These are phyloP conservation scores for Trametes coccinea DNA, from an alignment of 768 basidiomycete genomes.

Conservation along the genomic window DNA sequence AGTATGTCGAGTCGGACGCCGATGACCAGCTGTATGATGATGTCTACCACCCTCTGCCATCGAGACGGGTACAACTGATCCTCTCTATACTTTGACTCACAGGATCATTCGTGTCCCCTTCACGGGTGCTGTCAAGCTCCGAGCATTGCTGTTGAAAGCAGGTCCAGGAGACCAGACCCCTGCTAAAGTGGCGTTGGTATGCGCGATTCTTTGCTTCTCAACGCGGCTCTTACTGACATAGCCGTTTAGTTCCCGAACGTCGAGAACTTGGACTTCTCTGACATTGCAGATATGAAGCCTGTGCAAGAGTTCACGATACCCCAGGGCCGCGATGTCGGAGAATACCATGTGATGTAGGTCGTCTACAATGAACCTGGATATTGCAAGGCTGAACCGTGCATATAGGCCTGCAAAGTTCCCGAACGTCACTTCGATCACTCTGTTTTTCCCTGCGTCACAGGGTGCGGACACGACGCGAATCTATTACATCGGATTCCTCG, in stretches of 20 bases:
- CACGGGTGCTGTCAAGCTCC: slow-evolving; percentile 82
- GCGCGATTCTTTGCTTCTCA: slow-evolving; percentile 27
- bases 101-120: slow-evolving; percentile 88
- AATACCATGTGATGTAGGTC: slow-evolving; percentile 83
- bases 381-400: neutral
- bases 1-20: slow-evolving; percentile 88
- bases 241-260: slow-evolving; percentile 70
- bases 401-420: slow-evolving; percentile 83
- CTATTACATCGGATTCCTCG: slow-evolving; percentile 86
- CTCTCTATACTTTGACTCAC: neutral
- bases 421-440: slow-evolving; percentile 74
- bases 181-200: slow-evolving; percentile 65
- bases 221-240: neutral
- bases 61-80: neutral
- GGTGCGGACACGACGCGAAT: slow-evolving; percentile 76
- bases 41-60: slow-evolving; percentile 16
- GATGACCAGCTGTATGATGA: slow-evolving; percentile 78
- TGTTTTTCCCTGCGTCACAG: slow-evolving; percentile 80
- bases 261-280: slow-evolving; percentile 79
- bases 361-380: slow-evolving; percentile 13
- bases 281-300: slow-evolving; percentile 59
- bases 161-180: slow-evolving; percentile 83
- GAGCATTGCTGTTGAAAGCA: slow-evolving; percentile 78
- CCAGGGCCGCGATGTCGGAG: slow-evolving; percentile 73
- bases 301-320: slow-evolving; percentile 75